Conservation (phyloP, 1,284 basidiomycete species). For the Peniophora sp. region DNA sequence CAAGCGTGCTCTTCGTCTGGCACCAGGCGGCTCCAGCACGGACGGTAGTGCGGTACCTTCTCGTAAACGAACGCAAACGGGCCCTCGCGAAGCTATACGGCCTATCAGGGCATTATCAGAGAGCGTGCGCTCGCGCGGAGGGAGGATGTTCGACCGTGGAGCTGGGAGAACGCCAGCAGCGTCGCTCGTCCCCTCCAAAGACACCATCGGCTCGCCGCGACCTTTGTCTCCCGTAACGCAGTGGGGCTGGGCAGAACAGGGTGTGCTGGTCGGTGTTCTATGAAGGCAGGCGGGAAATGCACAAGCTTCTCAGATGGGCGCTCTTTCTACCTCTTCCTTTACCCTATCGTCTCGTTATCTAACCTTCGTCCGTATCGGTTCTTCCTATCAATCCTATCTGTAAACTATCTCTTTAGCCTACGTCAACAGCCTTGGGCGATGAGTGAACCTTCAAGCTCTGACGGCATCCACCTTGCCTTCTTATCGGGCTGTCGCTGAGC, state of each 20-base stretch:
- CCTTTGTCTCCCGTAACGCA: not conserved
- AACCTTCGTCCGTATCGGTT: not conserved
- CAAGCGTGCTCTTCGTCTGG: too few relatives aligned
- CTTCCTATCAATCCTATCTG: not conserved
- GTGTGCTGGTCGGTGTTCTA: not conserved
- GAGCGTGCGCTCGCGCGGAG: not conserved
- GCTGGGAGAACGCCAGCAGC: not conserved
- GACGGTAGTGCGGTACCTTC: too few relatives aligned
- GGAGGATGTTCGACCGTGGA: not conserved
- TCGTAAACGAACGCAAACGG: too few relatives aligned
- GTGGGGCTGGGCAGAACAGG: not conserved
- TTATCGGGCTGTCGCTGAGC: too few relatives aligned
- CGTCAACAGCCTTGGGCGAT: not conserved
- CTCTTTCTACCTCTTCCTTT: not conserved
- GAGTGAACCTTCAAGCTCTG: too few relatives aligned
- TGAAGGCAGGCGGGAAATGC: not conserved
- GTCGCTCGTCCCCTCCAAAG: not conserved
- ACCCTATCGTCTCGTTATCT: not conserved
- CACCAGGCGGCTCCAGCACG: too few relatives aligned
- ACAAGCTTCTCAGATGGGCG: not conserved
- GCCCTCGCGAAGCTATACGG: not conserved
- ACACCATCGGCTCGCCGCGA: not conserved
- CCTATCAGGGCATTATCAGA: not conserved
- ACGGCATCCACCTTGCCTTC: too few relatives aligned
- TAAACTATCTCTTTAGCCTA: not conserved